Evolutionary conservation across 495 filamentous ascomycete genomes (phyloP).

Genomic region (Mytilinidion resinicola): DNA sequence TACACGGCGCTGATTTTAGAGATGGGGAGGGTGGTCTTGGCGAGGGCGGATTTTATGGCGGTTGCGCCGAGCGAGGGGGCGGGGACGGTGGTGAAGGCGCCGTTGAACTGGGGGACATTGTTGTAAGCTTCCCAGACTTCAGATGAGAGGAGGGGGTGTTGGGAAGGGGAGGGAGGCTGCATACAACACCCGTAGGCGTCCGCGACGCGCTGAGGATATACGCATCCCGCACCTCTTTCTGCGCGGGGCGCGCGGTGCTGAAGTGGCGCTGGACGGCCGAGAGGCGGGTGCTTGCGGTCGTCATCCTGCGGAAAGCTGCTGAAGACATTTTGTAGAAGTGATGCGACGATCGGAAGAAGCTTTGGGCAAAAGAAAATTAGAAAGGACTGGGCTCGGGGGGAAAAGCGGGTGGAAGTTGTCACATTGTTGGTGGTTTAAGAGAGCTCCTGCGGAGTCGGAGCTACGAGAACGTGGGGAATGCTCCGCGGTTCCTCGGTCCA

Average conservation of each 20-base stretch:
- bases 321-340: too few species aligned
- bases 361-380: too few species aligned
- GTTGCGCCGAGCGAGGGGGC: slow-evolving; percentile 78
- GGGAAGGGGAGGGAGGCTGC: slow-evolving; percentile 7
- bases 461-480: too few species aligned
- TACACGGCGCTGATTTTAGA: slow-evolving; percentile 82
- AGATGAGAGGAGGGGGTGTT: background rate
- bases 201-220: slow-evolving; percentile 86
- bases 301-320: too few species aligned
- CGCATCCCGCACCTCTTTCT: slow-evolving; percentile 71
- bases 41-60: slow-evolving; percentile 82
- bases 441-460: too few species aligned
- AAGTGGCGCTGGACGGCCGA: slow-evolving; percentile 22
- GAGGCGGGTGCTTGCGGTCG: slow-evolving; percentile 20
- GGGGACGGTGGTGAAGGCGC: slow-evolving; percentile 72
- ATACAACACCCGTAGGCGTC: slow-evolving; percentile 81
- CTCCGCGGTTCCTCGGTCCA: too few species aligned
- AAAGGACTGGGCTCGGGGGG: too few species aligned
- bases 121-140: background rate
- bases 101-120: slow-evolving; percentile 67
- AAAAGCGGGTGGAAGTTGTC: too few species aligned
- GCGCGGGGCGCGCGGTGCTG: slow-evolving; percentile 14
- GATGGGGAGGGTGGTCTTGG: slow-evolving; percentile 71
- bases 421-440: too few species aligned
- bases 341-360: too few species aligned